Percentiles rank a stretch among this genome's conserved stretches.
Evolutionary conservation across 768 basidiomycete genomes (phyloP).

Genomic region (Boletus pseudo-olivaceus): DNA sequence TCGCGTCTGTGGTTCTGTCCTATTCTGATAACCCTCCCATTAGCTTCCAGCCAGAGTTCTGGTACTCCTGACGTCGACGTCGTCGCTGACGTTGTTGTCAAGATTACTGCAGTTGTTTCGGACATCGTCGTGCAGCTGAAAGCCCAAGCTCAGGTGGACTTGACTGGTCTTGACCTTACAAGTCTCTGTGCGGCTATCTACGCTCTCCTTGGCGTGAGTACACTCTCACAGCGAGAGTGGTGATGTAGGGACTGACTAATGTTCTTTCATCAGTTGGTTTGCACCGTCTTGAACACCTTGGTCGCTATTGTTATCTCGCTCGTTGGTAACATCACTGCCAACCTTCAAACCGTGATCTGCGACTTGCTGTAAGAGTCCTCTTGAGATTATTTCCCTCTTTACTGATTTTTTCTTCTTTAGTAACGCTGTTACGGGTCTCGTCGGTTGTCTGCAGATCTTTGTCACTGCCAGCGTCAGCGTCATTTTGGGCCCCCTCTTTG

Average conservation of each 20-base stretch:
- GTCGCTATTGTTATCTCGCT: background rate
- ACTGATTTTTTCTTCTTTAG: background rate
- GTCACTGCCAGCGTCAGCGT: background rate
- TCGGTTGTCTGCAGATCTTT: constrained; percentile 4
- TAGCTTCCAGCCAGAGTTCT: background rate
- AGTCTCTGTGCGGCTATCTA: background rate
- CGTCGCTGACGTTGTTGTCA: background rate
- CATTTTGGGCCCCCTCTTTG: background rate
- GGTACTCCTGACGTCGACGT: background rate
- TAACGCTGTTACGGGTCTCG: background rate
- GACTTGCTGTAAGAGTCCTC: background rate
- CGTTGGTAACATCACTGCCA: background rate
- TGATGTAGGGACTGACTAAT: background rate
- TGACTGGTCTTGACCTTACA: background rate
- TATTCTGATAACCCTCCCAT: background rate
- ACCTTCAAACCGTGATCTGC: background rate
- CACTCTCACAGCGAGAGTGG: too few species aligned
- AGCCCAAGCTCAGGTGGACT: background rate
- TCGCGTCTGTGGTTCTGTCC: accelerated
- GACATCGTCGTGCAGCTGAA: background rate
- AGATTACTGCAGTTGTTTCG: constrained; percentile 1
- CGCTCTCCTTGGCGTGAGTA: constrained; percentile 3
- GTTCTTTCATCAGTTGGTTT: background rate
- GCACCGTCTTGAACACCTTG: background rate
- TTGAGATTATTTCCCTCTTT: too few species aligned